Percentiles rank a stretch among this genome's conserved stretches.
Evolutionary conservation across 1,284 basidiomycete genomes (phyloP).

Genomic region (Leccinum griseonigrum): DNA sequence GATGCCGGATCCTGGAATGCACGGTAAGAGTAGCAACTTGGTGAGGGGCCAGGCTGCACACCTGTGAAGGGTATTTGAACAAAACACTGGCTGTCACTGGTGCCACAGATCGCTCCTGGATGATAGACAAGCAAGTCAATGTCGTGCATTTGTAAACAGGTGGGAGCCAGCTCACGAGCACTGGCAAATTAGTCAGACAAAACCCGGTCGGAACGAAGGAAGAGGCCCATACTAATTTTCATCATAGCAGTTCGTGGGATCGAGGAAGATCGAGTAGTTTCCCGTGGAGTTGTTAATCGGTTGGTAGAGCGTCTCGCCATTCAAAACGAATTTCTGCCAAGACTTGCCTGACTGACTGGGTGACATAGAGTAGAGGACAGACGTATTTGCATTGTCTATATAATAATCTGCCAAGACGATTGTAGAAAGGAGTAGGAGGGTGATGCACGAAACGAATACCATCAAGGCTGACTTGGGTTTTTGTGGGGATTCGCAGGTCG

Average conservation of each 20-base stretch:
- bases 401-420: not conserved
- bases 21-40: not conserved
- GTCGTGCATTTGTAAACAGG: not conserved
- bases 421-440: conserved; percentile 11
- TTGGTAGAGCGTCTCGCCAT: too few relatives aligned
- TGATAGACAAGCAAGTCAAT: not conserved
- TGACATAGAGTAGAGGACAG: not conserved
- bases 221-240: conserved; percentile 21
- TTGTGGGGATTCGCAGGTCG: not conserved
- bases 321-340: conserved; percentile 8
- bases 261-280: conserved; percentile 15
- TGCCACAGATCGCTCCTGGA: conserved; percentile 20
- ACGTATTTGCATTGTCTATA: not conserved
- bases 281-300: conserved; percentile 20
- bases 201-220: not conserved
- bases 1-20: conserved; percentile 15
- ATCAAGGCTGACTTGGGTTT: not conserved
- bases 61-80: conserved; percentile 24
- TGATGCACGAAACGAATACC: conserved; percentile 5
- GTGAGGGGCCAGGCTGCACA: not conserved
- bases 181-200: conserved; percentile 12
- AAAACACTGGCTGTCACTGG: conserved; percentile 13
- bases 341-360: not conserved
- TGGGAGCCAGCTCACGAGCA: conserved; percentile 14
- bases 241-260: conserved; percentile 22